Conservation (phyloP, 1,284 basidiomycete genomes). For the Singerocomus rubriflavus region DNA sequence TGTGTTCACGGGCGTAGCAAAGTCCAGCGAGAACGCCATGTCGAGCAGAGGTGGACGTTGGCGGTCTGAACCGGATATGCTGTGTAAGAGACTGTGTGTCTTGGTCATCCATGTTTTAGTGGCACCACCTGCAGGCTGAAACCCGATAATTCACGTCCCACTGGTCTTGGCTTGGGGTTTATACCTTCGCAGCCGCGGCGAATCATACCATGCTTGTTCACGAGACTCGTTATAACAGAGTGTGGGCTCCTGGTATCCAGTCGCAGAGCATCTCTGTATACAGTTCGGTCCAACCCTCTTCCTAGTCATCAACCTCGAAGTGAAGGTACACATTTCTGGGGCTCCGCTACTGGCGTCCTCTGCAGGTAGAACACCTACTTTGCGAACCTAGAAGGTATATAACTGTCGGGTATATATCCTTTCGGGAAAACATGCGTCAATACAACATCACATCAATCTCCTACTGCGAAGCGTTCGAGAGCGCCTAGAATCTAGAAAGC, state of each 20-base stretch:
- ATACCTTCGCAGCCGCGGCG: too few species aligned
- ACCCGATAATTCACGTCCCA: too few species aligned
- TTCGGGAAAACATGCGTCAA: not conserved
- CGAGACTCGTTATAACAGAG: not conserved
- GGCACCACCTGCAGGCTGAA: too few species aligned
- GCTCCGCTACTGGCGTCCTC: not conserved
- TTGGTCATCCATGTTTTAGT: too few species aligned
- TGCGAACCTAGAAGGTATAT: too few species aligned
- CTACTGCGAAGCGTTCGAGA: not conserved
- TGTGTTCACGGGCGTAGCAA: conserved; percentile 71
- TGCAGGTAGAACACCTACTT: not conserved
- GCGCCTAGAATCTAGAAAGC: not conserved
- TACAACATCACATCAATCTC: not conserved
- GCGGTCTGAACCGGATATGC: not conserved
- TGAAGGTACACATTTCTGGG: not conserved
- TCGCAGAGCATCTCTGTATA: too few species aligned
- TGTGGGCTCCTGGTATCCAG: too few species aligned
- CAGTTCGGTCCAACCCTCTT: too few species aligned
- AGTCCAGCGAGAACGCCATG: conserved; percentile 38
- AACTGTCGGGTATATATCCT: too few species aligned
- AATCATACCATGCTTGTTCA: too few species aligned
- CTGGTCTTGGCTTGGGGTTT: too few species aligned
- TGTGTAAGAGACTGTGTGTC: too few species aligned
- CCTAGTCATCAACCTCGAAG: not conserved
- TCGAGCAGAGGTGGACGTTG: not conserved